These are phyloP conservation scores for Phytopythium delawarense DNA, from an alignment of 352 stramenopile genomes.

Conservation along the genomic window DNA sequence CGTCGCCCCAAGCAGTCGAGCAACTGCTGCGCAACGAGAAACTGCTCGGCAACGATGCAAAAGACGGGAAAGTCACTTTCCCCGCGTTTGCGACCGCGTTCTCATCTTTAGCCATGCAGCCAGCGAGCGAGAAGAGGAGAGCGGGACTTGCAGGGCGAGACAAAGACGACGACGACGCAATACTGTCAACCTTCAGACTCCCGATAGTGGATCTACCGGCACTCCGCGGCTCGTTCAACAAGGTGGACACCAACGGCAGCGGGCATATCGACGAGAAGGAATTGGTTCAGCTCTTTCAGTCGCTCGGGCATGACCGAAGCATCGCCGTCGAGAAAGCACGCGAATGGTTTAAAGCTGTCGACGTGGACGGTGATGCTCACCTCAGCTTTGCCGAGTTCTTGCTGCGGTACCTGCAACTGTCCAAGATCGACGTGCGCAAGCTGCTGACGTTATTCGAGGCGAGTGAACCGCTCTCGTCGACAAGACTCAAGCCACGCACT, in stretches of 20 bases:
- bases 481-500: slow-evolving; percentile 23
- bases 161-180: not conserved
- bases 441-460: slow-evolving; percentile 37
- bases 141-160: slow-evolving; percentile 1
- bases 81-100: slow-evolving; percentile 54
- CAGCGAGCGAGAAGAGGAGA: slow-evolving; percentile 16
- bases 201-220: slow-evolving; percentile 34
- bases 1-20: slow-evolving; percentile 30
- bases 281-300: slow-evolving; percentile 25
- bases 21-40: slow-evolving; percentile 26
- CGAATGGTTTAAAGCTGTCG: slow-evolving; percentile 35
- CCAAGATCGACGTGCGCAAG: slow-evolving; percentile 24
- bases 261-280: slow-evolving; percentile 34
- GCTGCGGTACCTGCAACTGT: slow-evolving; percentile 50
- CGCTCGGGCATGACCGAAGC: slow-evolving; percentile 24
- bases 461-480: slow-evolving; percentile 29
- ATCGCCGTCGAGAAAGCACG: slow-evolving; percentile 12
- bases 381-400: slow-evolving; percentile 68
- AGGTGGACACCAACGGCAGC: slow-evolving; percentile 27
- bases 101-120: slow-evolving; percentile 42
- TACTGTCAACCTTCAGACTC: slow-evolving; percentile 9
- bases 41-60: slow-evolving; percentile 19
- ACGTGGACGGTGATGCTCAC: slow-evolving; percentile 22
- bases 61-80: slow-evolving; percentile 38
- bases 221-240: slow-evolving; percentile 38